phyloP scores from a whole-genome alignment of 331 rosid genomes.

The Rhamnella rubrinervis region DNA sequence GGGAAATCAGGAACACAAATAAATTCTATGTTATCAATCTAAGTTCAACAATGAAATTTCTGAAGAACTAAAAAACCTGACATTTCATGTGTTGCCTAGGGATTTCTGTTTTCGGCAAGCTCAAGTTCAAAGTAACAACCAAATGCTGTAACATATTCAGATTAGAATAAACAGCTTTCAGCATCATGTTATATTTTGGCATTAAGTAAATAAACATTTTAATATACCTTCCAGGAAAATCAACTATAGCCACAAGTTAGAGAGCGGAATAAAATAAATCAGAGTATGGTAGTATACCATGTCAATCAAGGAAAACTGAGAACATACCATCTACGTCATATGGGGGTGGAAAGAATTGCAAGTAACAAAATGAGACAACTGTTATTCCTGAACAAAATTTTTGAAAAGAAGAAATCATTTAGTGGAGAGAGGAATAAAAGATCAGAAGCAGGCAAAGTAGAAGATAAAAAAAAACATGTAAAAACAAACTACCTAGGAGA shows the following conservation, averaged over 20 bases:
- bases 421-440: background rate
- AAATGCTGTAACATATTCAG: background rate
- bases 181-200: too few species aligned
- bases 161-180: too few species aligned
- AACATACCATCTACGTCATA: conserved; percentile 70
- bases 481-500: conserved; percentile 57
- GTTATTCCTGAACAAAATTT: conserved; percentile 57
- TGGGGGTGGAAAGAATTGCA: conserved; percentile 96
- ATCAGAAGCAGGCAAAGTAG: background rate
- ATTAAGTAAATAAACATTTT: background rate
- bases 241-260: background rate
- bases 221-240: conserved; percentile 5
- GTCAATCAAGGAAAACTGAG: conserved; percentile 7
- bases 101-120: too few species aligned
- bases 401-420: conserved; percentile 20
- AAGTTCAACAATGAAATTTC: too few species aligned
- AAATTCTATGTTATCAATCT: too few species aligned
- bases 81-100: too few species aligned
- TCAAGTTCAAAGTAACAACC: background rate
- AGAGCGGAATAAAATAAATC: background rate
- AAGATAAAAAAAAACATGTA: conserved; percentile 12
- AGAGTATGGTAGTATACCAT: conserved; percentile 6
- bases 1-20: too few species aligned
- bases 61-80: too few species aligned
- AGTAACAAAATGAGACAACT: conserved; percentile 80